Base-by-base conservation (phyloP, 352 stramenopile species). In the Phytophthora tentaculata region DNA sequence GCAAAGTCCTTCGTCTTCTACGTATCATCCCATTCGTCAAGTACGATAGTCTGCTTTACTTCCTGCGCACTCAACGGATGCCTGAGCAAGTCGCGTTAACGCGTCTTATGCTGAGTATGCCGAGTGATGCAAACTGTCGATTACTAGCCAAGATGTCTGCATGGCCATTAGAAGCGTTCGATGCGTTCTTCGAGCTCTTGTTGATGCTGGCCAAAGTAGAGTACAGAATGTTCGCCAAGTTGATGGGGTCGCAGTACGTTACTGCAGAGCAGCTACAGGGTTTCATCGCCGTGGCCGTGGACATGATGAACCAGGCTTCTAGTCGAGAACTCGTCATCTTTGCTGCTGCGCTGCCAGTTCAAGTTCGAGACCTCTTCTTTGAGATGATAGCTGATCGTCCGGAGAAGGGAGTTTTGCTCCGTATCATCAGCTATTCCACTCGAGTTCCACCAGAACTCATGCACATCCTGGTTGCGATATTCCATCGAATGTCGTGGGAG, bases 221-320 rank as follows among this genome's bases (percentile, higher is more conserved):
- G 67, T 89, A 85, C 65, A 80, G 77, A 41, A 76, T 71, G 60
- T 50, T 90, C 3, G 69, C 81, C 0, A 87, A 86, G 20, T 48
- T 92, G 23, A 67, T 90, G 41, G 77, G 81, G 0, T 89, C 77
- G 2, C 53, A 67, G 29, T 73, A 90, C 37, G 71, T 90, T n/a
- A 79, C 45, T 7, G 26, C 61, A 1, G 26, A 73, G 0, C 74
- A 89, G 24, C 61, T 90, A 5, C 43, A 82, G 26, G 50, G 61
- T 2, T 82, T 92, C 32, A 59, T 88, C 14, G 74, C 76, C 2
- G 76, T 92, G 26, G 79, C 80, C 0, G 77, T 78, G 9, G 81
- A 81, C 20, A 82, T 92, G 70, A 89, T 88, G 82, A 92, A 90
- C 56, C 82, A 92, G 50, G 84, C 84, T 2, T 84, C 80, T 9